A percentile compares a stretch with the other conserved stretches of the same genome.
Conservation (phyloP, 83 land plant genomes). For the Thuja plicata region DNA sequence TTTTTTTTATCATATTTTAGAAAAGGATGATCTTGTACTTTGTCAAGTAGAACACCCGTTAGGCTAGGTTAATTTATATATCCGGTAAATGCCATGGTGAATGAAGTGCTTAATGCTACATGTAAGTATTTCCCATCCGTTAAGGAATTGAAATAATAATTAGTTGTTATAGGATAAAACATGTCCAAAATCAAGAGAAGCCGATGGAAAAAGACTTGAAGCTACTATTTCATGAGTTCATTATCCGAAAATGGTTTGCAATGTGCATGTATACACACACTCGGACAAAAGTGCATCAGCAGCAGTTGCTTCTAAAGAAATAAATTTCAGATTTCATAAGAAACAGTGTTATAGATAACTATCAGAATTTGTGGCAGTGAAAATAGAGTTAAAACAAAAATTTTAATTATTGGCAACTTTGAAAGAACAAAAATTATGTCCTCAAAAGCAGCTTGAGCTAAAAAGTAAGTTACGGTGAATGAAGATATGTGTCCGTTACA, state of each 20-base stretch:
- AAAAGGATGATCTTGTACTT: neutral
- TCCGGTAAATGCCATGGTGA: neutral
- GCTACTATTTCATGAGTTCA: neutral
- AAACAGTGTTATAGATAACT: neutral
- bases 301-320: neutral
- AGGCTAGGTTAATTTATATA: neutral
- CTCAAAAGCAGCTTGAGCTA: neutral
- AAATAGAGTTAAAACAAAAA: neutral
- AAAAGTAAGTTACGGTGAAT: neutral
- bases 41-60: neutral
- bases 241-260: neutral
- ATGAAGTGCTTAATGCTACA: neutral
- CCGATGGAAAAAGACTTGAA: neutral
- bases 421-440: neutral
- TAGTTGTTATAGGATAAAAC: neutral
- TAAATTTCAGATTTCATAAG: neutral
- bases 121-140: neutral
- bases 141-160: neutral
- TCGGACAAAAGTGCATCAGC: neutral
- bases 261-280: neutral
- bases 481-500: neutral
- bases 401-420: no score
- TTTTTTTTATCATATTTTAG: neutral
- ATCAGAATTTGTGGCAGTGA: neutral
- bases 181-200: constrained; percentile 2